Evolutionary conservation across 2,329 filamentous ascomycete species (phyloP).

Genomic region (Aspergillus brunneoviolaceus): DNA sequence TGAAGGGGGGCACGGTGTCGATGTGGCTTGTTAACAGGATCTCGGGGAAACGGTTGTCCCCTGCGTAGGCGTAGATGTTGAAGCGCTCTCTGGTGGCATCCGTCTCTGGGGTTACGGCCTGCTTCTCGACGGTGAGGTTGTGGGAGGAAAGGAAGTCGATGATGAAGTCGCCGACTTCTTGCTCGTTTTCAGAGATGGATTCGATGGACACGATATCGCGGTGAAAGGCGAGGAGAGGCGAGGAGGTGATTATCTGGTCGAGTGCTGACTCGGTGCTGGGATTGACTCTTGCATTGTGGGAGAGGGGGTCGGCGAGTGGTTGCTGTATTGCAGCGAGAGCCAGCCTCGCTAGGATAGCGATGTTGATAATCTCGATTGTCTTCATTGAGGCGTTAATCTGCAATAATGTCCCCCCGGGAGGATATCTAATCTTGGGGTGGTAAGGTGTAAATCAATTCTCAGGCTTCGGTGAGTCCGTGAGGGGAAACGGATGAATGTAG

Average conservation of each 20-base stretch:
- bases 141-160: conserved; percentile 61
- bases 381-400: too few relatives aligned
- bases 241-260: conserved; percentile 36
- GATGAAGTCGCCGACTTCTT: conserved; percentile 67
- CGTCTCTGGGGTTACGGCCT: conserved; percentile 34
- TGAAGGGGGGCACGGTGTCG: conserved; percentile 62
- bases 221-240: conserved; percentile 68
- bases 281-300: too few relatives aligned
- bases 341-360: too few relatives aligned
- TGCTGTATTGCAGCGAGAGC: too few relatives aligned
- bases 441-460: too few relatives aligned
- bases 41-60: conserved; percentile 25
- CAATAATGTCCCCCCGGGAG: too few relatives aligned
- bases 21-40: conserved; percentile 69
- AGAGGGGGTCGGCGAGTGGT: too few relatives aligned
- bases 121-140: conserved; percentile 63
- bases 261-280: too few relatives aligned
- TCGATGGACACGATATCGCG: conserved; percentile 69
- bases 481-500: too few relatives aligned
- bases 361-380: too few relatives aligned
- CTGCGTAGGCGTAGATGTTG: conserved; percentile 70
- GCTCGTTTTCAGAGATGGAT: conserved; percentile 70
- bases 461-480: too few relatives aligned
- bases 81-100: conserved; percentile 52
- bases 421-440: too few relatives aligned